Evolutionary conservation across 2,329 filamentous ascomycete genomes (phyloP), one percentile per base, ranked within the genome.

Genomic region (Verticillium tricorpus): DNA sequence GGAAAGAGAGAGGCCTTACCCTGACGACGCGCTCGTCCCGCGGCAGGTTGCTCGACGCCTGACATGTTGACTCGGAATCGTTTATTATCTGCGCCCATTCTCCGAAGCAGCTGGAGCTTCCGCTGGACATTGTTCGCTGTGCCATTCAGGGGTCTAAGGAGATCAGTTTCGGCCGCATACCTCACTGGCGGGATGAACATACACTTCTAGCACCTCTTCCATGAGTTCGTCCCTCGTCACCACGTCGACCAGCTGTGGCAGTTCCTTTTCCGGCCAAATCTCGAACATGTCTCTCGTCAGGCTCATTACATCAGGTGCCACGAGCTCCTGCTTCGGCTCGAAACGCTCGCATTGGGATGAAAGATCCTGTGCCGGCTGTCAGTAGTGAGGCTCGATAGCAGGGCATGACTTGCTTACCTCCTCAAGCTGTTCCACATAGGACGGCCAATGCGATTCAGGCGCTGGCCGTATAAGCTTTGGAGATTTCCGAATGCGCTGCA

Each of bases 391-490:
- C 14, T 25, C n/a, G 14, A 52, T 4, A 6, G 37, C 17, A 11
- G 12, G 19, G 1, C 19, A 3, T 5, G 25, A 12, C n/a, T 17
- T 5, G 12, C 72, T 67, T 57, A 74, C 72, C 45, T 73, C 69
- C 61, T 74, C 71, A 2, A 75, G 67, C 59, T 74, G 68, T 7
- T 64, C 65, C 15, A 69, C 61, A 31, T 73, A 75, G 1, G 73
- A 75, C n/a, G 73, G 73, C 73, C 73, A 75, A 37, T 75, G 73
- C 2, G 72, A 75, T 19, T 71, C 67, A 9, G 62, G 55, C 1
- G 63, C 55, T 1, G 64, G 61, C 3, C 61, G 32, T 3, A 40
- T 56, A 1, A 73, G 57, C 55, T 67, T 57, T 1, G 32, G 52
- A 3, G 63, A 62, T 19, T 59, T 54, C 19, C 55, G 31, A 15